Percentiles rank a stretch among this genome's conserved stretches.
Evolutionary conservation across 257 asterid species (phyloP).

Genomic region (Jaltomata sinuosa): DNA sequence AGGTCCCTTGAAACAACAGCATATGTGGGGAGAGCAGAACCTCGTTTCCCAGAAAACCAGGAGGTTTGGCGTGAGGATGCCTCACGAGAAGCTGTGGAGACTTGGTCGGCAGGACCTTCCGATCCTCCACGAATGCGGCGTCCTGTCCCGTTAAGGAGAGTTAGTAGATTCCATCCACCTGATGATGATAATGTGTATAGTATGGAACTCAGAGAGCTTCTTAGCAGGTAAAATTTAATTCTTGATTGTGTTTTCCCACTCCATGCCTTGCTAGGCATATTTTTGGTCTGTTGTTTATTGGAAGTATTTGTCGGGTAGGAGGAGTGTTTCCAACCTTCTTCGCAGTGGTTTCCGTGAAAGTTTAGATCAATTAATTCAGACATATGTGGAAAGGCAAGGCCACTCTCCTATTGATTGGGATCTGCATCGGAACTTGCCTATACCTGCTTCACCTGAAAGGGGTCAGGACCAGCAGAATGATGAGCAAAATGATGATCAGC

Average conservation of each 20-base stretch:
- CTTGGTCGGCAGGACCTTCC: conserved; percentile 68
- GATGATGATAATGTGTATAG: conserved; percentile 92
- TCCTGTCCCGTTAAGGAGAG: conserved; percentile 45
- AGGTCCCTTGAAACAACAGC: conserved; percentile 41
- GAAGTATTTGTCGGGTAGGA: conserved; percentile 37
- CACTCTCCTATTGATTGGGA: conserved; percentile 78
- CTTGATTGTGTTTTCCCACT: background rate
- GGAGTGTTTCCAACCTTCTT: conserved; percentile 94
- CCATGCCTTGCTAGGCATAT: background rate
- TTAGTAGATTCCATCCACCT: conserved; percentile 74
- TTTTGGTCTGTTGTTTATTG: background rate
- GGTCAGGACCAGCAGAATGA: conserved; percentile 44
- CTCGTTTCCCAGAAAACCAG: conserved; percentile 30
- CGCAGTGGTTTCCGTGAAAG: conserved; percentile 94
- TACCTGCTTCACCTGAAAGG: conserved; percentile 59
- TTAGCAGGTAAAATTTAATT: conserved; percentile 54
- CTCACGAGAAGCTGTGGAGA: conserved; percentile 51
- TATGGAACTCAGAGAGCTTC: conserved; percentile 96
- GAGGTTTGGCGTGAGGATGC: conserved; percentile 52
- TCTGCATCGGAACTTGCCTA: conserved; percentile 64
- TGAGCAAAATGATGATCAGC: conserved; percentile 55
- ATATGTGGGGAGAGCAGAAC: conserved; percentile 31
- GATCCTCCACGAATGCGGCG: conserved; percentile 75
- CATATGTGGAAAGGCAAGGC: conserved; percentile 77
- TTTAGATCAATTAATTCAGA: conserved; percentile 77